Percentiles rank a stretch among this genome's conserved stretches.
phyloP scores from a whole-genome alignment of 1,284 basidiomycete genomes.

The Abortiporus biennis region DNA sequence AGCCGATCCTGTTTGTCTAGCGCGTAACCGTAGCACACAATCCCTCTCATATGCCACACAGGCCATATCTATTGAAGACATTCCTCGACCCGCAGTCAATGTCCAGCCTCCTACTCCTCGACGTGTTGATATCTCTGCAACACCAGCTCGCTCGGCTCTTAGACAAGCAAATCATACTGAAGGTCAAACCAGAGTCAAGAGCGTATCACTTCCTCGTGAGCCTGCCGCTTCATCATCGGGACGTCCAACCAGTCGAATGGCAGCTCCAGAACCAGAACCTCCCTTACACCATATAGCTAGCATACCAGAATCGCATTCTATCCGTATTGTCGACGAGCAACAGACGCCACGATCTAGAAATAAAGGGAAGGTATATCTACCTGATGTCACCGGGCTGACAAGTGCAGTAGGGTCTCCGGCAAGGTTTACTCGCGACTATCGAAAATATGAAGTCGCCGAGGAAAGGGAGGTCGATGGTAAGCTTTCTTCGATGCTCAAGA shows the following conservation, averaged over 20 bases:
- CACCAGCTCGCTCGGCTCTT: conserved; percentile 33
- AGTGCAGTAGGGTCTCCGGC: conserved; percentile 67
- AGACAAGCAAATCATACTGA: too few species aligned
- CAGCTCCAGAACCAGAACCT: too few species aligned
- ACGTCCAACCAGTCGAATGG: too few species aligned
- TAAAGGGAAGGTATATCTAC: conserved; percentile 44
- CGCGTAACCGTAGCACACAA: conserved; percentile 4
- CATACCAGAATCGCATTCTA: too few species aligned
- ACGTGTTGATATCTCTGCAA: conserved; percentile 32
- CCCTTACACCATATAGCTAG: too few species aligned
- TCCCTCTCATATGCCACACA: conserved; percentile 23
- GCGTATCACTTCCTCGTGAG: too few species aligned
- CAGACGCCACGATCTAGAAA: neutral
- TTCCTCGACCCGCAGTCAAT: conserved; percentile 38
- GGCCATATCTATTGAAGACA: neutral
- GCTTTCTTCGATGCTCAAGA: conserved; percentile 4
- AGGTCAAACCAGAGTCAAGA: too few species aligned
- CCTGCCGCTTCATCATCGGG: too few species aligned
- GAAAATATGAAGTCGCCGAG: conserved; percentile 40
- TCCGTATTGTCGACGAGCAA: too few species aligned
- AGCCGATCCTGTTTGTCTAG: neutral
- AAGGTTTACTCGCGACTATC: conserved; percentile 45
- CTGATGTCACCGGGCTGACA: conserved; percentile 76
- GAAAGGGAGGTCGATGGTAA: conserved; percentile 58
- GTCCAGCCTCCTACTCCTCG: conserved; percentile 55